Base-by-base conservation (phyloP, 345 rosid species). In the Rhodomyrtus tomentosa region DNA sequence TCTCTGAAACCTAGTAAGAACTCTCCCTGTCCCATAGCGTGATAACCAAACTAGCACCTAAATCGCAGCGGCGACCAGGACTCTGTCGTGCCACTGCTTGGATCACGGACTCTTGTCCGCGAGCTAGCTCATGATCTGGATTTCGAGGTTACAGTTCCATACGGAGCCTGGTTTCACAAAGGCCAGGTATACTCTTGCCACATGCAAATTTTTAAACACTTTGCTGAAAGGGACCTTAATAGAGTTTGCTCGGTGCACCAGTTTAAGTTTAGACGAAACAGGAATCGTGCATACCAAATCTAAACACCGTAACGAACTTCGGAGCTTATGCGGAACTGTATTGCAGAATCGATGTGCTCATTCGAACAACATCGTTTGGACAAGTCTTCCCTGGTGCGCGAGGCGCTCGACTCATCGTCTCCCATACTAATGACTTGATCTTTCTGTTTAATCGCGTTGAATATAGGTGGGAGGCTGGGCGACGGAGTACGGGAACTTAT, bases 91-190 rank as follows among this genome's bases (percentile, higher is more conserved):
- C 98, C 98, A 12, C 85, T 96, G 74, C 90, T 93, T 29, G 94
- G 99, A 36, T 92, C 99, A 7, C 90, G 99, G 54, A 93, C 98
- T 4, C 90, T 93, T 5, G 89, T 96, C 72, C 90, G 93, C 8
- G 97, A 95, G 85, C 94, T 96, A 81, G 98, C 98, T 42, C 86
- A 92, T 16, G 93, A 94, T 49, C 89, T 96, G 62, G 86, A 89
- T 38, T 93, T 96, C 85, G 85, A 87, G 52, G 87, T 87, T 50
- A 93, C 97, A 24, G 95, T 93, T 81, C 95, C 96, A 3, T 95
- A 96, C 86, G 92, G 90, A 87, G 88, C 93, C 83, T 96, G 99
- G 99, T 94, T 94, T 88, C 98, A 96, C 95, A 95, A 93, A 88
- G 91, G 91, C 74, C 98, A 95, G 99, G 99, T 96, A 90, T 50